These are phyloP conservation scores for Pyronema omphalodes DNA, from an alignment of 495 filamentous ascomycete species.

Conservation along the genomic window DNA sequence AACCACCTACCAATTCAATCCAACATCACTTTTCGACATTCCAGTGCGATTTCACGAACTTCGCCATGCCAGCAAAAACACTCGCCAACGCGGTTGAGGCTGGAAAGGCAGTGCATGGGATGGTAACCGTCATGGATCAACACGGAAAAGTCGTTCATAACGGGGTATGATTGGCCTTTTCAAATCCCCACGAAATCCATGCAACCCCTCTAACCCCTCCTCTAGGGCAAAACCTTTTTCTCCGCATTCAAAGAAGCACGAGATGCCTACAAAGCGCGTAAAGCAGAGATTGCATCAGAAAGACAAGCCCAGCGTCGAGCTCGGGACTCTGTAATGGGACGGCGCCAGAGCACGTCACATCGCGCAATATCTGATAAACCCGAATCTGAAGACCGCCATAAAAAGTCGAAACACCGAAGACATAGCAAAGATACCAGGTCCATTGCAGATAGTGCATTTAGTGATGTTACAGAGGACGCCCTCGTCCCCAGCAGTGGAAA, in stretches of 20 bases:
- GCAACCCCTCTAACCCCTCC: not conserved
- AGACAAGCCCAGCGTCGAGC: slow-evolving; percentile 6
- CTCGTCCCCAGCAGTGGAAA: not conserved
- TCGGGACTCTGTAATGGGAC: slow-evolving; percentile 8
- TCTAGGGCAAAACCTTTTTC: slow-evolving; percentile 20
- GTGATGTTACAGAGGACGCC: not conserved
- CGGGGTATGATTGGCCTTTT: not conserved
- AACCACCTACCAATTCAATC: too few relatives aligned
- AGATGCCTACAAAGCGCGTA: slow-evolving; percentile 19
- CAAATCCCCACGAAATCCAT: not conserved
- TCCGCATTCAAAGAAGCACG: slow-evolving; percentile 18
- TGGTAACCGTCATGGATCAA: slow-evolving; percentile 2
- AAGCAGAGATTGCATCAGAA: slow-evolving; percentile 21
- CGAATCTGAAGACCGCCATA: not conserved
- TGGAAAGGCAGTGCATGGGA: not conserved
- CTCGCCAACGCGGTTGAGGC: not conserved
- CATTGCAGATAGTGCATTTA: not conserved
- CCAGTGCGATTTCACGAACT: not conserved
- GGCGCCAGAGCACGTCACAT: not conserved
- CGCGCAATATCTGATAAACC: not conserved
- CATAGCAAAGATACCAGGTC: not conserved
- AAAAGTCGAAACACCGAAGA: slow-evolving; percentile 1
- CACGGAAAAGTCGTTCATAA: slow-evolving; percentile 3
- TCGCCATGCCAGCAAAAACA: not conserved
- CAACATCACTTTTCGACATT: too few relatives aligned